A percentile compares a stretch with the other conserved stretches of the same genome.
Conservation (phyloP, 1,284 basidiomycete genomes). For the Ceratobasidium papillatum region DNA sequence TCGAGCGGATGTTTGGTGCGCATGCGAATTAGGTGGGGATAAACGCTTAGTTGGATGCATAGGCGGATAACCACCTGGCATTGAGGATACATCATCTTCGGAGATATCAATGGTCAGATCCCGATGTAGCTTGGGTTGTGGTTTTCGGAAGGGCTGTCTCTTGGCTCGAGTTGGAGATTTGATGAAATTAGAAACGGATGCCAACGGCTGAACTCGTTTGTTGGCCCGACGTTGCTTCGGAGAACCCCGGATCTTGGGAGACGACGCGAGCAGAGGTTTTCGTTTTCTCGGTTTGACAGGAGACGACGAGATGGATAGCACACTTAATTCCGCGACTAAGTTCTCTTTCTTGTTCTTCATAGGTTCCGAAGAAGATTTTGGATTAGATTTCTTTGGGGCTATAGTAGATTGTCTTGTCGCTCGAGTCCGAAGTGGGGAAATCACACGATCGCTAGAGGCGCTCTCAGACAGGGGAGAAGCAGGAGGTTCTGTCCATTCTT, state of each 20-base stretch:
- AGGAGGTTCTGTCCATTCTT: neutral
- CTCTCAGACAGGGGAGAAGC: slow-evolving; percentile 10
- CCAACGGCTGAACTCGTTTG: neutral
- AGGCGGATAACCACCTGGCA: slow-evolving; percentile 3
- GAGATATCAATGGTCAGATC: neutral
- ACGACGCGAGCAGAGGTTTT: slow-evolving; percentile 19
- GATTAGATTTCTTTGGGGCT: neutral
- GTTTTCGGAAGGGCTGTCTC: neutral
- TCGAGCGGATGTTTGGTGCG: neutral
- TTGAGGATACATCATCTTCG: neutral
- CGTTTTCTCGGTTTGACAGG: slow-evolving; percentile 22
- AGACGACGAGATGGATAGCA: slow-evolving; percentile 16
- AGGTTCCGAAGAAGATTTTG: neutral
- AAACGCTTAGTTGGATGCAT: neutral
- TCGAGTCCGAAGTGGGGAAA: neutral
- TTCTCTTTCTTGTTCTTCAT: slow-evolving; percentile 20
- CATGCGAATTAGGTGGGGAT: neutral
- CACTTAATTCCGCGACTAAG: slow-evolving; percentile 12
- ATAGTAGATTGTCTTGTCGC: neutral
- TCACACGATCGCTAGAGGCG: slow-evolving; percentile 14
- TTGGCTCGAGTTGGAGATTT: neutral
- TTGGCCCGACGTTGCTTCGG: slow-evolving; percentile 22
- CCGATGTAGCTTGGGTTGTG: neutral
- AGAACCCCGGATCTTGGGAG: slow-evolving; percentile 28
- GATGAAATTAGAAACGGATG: neutral